phyloP scores from a whole-genome alignment of 2,329 filamentous ascomycete species.

The Penicillium sp. region DNA sequence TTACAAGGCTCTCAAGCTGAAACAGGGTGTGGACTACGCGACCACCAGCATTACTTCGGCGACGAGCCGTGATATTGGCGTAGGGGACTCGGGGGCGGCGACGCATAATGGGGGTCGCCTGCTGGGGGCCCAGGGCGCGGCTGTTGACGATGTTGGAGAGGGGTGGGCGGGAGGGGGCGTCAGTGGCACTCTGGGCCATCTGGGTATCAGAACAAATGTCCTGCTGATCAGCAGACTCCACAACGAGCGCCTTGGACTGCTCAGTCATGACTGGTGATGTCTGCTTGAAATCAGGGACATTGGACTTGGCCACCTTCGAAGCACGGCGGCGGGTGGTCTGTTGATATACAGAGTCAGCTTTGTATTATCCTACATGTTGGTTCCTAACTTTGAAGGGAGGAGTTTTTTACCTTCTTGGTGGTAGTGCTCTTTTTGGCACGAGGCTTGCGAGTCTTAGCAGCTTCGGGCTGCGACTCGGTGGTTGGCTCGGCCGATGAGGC shows the following conservation, averaged over 20 bases:
- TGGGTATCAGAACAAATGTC: neutral
- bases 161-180: neutral
- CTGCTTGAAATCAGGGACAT: neutral
- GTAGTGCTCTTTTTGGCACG: conserved; percentile 4
- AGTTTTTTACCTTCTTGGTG: conserved; percentile 6
- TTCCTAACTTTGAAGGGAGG: neutral
- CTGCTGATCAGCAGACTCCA: neutral
- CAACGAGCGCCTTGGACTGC: neutral
- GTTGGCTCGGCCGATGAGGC: conserved; percentile 12
- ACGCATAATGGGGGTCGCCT: conserved; percentile 9
- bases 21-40: conserved; percentile 36
- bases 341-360: neutral
- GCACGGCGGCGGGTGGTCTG: neutral
- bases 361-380: neutral
- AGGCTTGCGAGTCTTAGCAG: conserved; percentile 6
- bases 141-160: neutral
- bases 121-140: conserved; percentile 1
- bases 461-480: neutral
- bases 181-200: neutral
- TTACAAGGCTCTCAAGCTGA: conserved; percentile 33
- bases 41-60: conserved; percentile 30
- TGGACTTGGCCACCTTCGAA: neutral
- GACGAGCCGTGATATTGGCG: conserved; percentile 31
- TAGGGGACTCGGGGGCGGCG: conserved; percentile 25
- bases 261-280: neutral